These are phyloP conservation scores for Diospyros lotus DNA, from an alignment of 148 eudicot species.

Conservation along the genomic window DNA sequence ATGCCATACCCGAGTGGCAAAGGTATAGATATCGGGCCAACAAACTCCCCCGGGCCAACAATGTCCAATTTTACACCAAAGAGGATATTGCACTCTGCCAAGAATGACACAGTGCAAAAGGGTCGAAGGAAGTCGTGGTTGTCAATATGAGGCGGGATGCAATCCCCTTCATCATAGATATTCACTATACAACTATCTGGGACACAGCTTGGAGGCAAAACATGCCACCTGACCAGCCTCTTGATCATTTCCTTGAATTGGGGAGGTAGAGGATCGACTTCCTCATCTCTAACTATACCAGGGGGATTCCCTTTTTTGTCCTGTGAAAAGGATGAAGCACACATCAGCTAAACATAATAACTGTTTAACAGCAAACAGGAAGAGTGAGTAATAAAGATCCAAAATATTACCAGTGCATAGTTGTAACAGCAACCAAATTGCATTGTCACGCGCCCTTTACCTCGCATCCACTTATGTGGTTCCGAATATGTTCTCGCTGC, in stretches of 20 bases:
- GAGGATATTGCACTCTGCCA: slow-evolving; percentile 50
- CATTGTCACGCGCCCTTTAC: slow-evolving; percentile 89
- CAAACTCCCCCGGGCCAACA: slow-evolving; percentile 42
- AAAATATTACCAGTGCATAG: slow-evolving; percentile 46
- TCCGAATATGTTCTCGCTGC: slow-evolving; percentile 79
- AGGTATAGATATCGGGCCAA: slow-evolving; percentile 53
- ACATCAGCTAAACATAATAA: background rate
- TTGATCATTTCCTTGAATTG: slow-evolving; percentile 75
- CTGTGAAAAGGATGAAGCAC: slow-evolving; percentile 36
- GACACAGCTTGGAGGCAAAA: slow-evolving; percentile 80
- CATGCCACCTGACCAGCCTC: slow-evolving; percentile 88
- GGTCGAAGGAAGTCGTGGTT: slow-evolving; percentile 77
- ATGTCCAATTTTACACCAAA: slow-evolving; percentile 48
- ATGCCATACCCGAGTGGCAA: slow-evolving; percentile 48
- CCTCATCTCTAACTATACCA: slow-evolving; percentile 62
- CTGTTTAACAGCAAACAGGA: background rate
- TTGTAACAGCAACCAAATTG: slow-evolving; percentile 93
- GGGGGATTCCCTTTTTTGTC: slow-evolving; percentile 87
- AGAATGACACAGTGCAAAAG: slow-evolving; percentile 59
- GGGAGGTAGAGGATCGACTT: slow-evolving; percentile 77
- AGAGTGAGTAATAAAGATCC: no score
- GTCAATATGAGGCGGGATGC: slow-evolving; percentile 98
- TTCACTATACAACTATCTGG: slow-evolving; percentile 98
- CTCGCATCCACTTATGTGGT: slow-evolving; percentile 94
- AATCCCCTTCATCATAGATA: slow-evolving; percentile 87